Evolutionary conservation across 768 basidiomycete genomes (phyloP).

Genomic region (Melanogaster broomeanus): DNA sequence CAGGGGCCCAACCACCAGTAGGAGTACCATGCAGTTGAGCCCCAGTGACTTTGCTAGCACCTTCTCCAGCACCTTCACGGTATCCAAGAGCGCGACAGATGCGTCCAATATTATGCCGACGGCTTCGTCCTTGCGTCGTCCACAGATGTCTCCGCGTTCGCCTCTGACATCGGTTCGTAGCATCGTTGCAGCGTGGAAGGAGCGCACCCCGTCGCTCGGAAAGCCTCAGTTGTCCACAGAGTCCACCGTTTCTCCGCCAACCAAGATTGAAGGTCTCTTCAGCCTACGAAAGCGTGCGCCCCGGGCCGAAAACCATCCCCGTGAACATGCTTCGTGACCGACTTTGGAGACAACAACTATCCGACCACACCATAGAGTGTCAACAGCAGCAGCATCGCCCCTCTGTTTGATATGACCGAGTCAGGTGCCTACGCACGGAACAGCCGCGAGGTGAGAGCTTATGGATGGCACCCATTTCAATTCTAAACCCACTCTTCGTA

Average conservation of each 20-base stretch:
- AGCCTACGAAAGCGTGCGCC: conserved; percentile 36
- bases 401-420: conserved; percentile 49
- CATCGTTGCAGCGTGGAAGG: conserved; percentile 80
- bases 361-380: conserved; percentile 29
- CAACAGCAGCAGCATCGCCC: conserved; percentile 39
- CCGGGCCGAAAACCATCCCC: conserved; percentile 17
- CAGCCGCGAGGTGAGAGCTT: conserved; percentile 44
- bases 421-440: conserved; percentile 43
- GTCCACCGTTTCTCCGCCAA: conserved; percentile 40
- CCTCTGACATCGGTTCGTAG: conserved; percentile 76
- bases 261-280: conserved; percentile 31
- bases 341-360: conserved; percentile 11
- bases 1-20: conserved; percentile 29
- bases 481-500: conserved; percentile 34
- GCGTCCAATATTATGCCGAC: conserved; percentile 41
- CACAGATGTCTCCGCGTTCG: conserved; percentile 67
- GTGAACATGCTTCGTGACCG: conserved; percentile 10
- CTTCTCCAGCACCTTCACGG: conserved; percentile 43
- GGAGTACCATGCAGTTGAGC: conserved; percentile 34
- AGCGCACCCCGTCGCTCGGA: conserved; percentile 55
- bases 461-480: neutral
- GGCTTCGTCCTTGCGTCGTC: conserved; percentile 56
- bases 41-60: conserved; percentile 40
- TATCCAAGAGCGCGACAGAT: conserved; percentile 24
- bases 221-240: conserved; percentile 37